These are phyloP conservation scores for Wickerhamiella vanderwaltii DNA, from an alignment of 805 yeast species.

Conservation along the genomic window DNA sequence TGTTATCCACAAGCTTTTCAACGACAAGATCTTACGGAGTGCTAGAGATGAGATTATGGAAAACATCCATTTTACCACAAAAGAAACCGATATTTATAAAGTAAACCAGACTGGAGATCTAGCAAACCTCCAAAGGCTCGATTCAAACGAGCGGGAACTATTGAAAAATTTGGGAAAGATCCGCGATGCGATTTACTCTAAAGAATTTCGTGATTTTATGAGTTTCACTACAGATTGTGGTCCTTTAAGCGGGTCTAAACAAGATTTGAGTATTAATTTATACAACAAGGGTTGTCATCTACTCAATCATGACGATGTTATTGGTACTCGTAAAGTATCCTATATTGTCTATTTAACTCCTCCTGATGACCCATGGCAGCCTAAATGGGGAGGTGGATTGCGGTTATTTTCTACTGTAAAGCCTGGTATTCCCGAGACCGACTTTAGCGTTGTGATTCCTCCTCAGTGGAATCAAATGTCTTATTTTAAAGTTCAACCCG, in stretches of 20 bases:
- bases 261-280: slow-evolving; percentile 85
- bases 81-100: slow-evolving; percentile 94
- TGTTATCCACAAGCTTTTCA: slow-evolving; percentile 55
- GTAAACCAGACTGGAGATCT: slow-evolving; percentile 77
- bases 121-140: slow-evolving; percentile 79
- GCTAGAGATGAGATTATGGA: slow-evolving; percentile 76
- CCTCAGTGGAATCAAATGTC: slow-evolving; percentile 97
- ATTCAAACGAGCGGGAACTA: slow-evolving; percentile 58
- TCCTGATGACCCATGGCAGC: slow-evolving; percentile 80
- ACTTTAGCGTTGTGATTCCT: slow-evolving; percentile 52
- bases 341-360: slow-evolving; percentile 88
- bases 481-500: slow-evolving; percentile 92
- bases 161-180: slow-evolving; percentile 66
- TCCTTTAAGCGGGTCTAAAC: slow-evolving; percentile 74
- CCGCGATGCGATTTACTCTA: slow-evolving; percentile 78
- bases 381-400: slow-evolving; percentile 86
- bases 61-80: slow-evolving; percentile 80
- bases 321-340: slow-evolving; percentile 86
- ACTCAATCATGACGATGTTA: slow-evolving; percentile 93
- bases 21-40: slow-evolving; percentile 61
- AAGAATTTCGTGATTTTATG: slow-evolving; percentile 67
- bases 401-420: slow-evolving; percentile 75
- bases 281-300: slow-evolving; percentile 90
- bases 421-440: slow-evolving; percentile 83
- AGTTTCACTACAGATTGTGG: slow-evolving; percentile 77